Base-by-base conservation (phyloP, 2,329 filamentous ascomycete genomes). In the Didymella pomorum region DNA sequence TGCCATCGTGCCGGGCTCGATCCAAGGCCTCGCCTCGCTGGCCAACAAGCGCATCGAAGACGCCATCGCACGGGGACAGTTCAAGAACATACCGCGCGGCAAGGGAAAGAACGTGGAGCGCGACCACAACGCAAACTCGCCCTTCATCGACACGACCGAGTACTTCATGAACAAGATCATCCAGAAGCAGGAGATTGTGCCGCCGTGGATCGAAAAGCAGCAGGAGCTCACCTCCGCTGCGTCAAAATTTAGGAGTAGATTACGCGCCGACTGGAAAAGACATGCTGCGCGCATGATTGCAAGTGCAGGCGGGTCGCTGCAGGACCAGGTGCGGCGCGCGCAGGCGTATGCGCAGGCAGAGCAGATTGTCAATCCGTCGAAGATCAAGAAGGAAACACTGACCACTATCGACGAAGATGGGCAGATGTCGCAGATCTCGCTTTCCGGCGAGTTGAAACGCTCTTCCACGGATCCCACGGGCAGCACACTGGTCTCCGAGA, bases 111-210 rank as follows among this genome's bases (percentile, higher is more conserved):
- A 87, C 6, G 83, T 94, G n/a, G 86, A 93, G 74, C 81, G 89
- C n/a, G 93, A 98, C 67, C 81, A 91, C 49, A 88, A 91, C 64
- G 90, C 91, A 1, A 89, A 89, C 67, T 96, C 90, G 66, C 93
- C 95, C 0, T 98, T 96, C 71, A 87, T 98, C 56, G 92, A 98
- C 72, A 98, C 94, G 0, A 98, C 95, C 0, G 94, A 98, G 77
- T 97, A 97, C 75, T 91, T 98, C 69, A 90, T 98, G 89, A 98
- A 99, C 79, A 95, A 96, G 79, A 97, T 98, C 81, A 97, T 99
- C 63, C 91, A 97, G 79, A 89, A 90, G 58, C 95, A 99, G 77
- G 93, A 97, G 20, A 91, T 98, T 59, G 92, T 96, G 0, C 95
- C 95, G 0, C 94, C 94, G 0, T 99, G 95, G 95, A 98, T 99